Evolutionary conservation across 1,284 basidiomycete species (phyloP).

Genomic region (Tilletia setariae): DNA sequence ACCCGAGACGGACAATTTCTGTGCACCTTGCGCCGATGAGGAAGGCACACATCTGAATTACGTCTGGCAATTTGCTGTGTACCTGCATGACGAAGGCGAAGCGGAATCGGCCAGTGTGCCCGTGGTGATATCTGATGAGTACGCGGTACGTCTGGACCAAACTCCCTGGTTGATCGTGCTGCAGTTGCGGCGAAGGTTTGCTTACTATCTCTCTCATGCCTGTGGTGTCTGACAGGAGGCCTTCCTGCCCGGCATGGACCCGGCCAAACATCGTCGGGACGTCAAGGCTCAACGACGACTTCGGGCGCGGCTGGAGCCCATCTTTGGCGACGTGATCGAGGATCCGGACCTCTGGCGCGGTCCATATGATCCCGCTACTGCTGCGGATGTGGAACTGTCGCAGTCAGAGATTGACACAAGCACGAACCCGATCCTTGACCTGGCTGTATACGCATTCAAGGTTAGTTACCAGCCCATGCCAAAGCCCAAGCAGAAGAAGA

Average conservation of each 20-base stretch:
- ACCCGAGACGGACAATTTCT: slow-evolving; percentile 3
- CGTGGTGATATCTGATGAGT: background rate
- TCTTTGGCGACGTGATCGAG: slow-evolving; percentile 5
- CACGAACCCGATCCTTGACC: slow-evolving; percentile 1
- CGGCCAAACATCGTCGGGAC: slow-evolving; percentile 2
- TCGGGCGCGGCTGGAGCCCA: background rate
- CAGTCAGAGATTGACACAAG: background rate
- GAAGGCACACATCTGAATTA: slow-evolving; percentile 2
- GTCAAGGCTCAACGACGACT: slow-evolving; percentile 13
- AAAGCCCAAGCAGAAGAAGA: no score
- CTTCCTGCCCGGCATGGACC: background rate
- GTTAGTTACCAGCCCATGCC: no score
- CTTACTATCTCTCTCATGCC: background rate
- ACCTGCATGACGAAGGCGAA: background rate
- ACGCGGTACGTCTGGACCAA: slow-evolving; percentile 2
- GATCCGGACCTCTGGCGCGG: background rate
- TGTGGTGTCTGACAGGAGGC: background rate
- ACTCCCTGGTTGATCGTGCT: background rate
- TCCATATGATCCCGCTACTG: background rate
- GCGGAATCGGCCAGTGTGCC: background rate
- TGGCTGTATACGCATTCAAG: background rate
- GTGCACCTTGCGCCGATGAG: slow-evolving; percentile 5
- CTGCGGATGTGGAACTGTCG: background rate
- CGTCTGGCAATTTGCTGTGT: slow-evolving; percentile 1
- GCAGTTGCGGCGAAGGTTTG: background rate